Percentiles rank a stretch among this genome's conserved stretches.
phyloP scores from a whole-genome alignment of 768 basidiomycete genomes.

The Antrodiella citrinella region DNA sequence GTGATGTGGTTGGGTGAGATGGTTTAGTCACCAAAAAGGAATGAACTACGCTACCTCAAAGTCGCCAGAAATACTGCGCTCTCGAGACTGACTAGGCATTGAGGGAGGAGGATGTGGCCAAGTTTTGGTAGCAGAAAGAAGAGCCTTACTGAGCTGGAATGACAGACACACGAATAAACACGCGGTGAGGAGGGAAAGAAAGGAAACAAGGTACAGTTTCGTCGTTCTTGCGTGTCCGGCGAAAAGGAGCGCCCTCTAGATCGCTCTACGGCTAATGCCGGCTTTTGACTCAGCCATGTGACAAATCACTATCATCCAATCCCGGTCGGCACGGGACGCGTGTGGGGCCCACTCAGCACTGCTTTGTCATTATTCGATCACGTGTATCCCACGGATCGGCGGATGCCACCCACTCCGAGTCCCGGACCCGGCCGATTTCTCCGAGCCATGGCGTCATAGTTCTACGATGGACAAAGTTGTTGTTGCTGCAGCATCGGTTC shows the following conservation, averaged over 20 bases:
- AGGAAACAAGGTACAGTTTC: too few species aligned
- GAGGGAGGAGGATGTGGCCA: neutral
- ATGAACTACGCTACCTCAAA: conserved; percentile 33
- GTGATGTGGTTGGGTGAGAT: neutral
- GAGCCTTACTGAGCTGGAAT: too few species aligned
- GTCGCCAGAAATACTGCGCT: conserved; percentile 60
- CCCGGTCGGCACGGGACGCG: neutral
- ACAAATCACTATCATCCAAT: neutral
- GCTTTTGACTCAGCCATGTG: neutral
- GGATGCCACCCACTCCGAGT: too few species aligned
- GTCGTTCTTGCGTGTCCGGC: too few species aligned
- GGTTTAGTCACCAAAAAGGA: conserved; percentile 6
- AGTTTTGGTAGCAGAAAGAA: neutral
- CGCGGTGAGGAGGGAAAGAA: neutral
- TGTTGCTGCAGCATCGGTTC: too few species aligned
- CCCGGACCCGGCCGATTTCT: too few species aligned
- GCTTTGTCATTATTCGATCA: too few species aligned
- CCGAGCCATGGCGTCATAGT: too few species aligned
- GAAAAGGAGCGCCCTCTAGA: too few species aligned
- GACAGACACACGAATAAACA: too few species aligned
- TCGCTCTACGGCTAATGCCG: neutral
- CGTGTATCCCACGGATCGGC: too few species aligned
- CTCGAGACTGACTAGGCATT: conserved; percentile 47
- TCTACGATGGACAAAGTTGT: too few species aligned
- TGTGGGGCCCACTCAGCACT: neutral